phyloP scores from a whole-genome alignment of 139 green algal genomes.

The Chlorella vulgaris region DNA sequence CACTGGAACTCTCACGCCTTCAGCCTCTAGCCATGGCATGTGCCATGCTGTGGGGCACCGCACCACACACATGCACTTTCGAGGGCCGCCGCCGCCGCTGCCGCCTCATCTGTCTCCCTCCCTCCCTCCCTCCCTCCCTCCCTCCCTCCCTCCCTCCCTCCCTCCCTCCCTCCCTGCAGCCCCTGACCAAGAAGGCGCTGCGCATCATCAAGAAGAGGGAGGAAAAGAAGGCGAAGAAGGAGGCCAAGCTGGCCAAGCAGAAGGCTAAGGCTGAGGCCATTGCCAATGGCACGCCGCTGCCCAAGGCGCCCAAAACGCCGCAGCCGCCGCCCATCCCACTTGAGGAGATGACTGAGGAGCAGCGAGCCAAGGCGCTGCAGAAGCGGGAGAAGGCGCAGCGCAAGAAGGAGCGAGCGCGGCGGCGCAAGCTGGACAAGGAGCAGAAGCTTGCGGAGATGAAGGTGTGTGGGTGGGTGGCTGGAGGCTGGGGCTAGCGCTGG shows the following conservation, averaged over 20 bases:
- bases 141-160: neutral
- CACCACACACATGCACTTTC: too few relatives aligned
- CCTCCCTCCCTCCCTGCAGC: neutral
- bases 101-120: too few relatives aligned
- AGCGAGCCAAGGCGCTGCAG: neutral
- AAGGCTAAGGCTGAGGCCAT: neutral
- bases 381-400: constrained; percentile 11
- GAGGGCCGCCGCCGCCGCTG: too few relatives aligned
- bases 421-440: constrained; percentile 9
- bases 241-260: constrained; percentile 18
- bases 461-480: neutral
- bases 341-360: neutral
- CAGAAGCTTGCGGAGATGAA: constrained; percentile 39
- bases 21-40: too few relatives aligned
- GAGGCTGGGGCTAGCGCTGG: neutral
- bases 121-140: too few relatives aligned
- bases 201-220: neutral
- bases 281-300: neutral
- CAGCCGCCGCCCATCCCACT: neutral
- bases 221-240: constrained; percentile 37
- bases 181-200: neutral
- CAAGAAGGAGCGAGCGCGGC: constrained; percentile 13
- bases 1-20: too few relatives aligned
- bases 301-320: neutral
- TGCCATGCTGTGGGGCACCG: too few relatives aligned